phyloP scores from a whole-genome alignment of 78 protist genomes.

The Tieghemostelium lacteum region DNA sequence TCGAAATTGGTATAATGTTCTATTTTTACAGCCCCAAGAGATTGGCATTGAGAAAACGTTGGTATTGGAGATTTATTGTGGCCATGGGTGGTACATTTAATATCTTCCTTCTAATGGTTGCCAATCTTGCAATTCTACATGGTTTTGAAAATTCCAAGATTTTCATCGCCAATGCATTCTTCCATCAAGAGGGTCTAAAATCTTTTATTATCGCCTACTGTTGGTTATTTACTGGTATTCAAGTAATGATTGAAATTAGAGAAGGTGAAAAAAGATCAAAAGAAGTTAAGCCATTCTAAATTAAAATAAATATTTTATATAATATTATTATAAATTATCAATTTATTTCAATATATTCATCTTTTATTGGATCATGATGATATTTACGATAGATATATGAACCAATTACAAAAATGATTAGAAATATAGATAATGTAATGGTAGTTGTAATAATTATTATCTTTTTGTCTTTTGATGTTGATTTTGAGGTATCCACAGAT shows the following conservation, averaged over 20 bases:
- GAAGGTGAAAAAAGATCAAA: conserved; percentile 75
- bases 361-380: neutral
- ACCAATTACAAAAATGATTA: no score
- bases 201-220: conserved; percentile 38
- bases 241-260: conserved; percentile 52
- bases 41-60: conserved; percentile 34
- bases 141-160: conserved; percentile 62
- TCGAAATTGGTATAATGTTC: conserved; percentile 70
- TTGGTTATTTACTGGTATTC: conserved; percentile 67
- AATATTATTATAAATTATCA: neutral
- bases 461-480: no score
- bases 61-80: conserved; percentile 77
- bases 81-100: conserved; percentile 55
- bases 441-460: no score
- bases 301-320: neutral
- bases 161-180: conserved; percentile 69
- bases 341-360: neutral
- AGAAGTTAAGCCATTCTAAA: conserved; percentile 66
- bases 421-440: no score
- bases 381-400: no score
- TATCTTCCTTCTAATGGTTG: conserved; percentile 59
- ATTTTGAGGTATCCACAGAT: no score
- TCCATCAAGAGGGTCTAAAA: conserved; percentile 27
- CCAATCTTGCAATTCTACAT: conserved; percentile 81
- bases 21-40: conserved; percentile 59